Evolutionary conservation across 805 yeast species (phyloP), one percentile per base, ranked within the genome.

Genomic region (Spathaspora arborariae): DNA sequence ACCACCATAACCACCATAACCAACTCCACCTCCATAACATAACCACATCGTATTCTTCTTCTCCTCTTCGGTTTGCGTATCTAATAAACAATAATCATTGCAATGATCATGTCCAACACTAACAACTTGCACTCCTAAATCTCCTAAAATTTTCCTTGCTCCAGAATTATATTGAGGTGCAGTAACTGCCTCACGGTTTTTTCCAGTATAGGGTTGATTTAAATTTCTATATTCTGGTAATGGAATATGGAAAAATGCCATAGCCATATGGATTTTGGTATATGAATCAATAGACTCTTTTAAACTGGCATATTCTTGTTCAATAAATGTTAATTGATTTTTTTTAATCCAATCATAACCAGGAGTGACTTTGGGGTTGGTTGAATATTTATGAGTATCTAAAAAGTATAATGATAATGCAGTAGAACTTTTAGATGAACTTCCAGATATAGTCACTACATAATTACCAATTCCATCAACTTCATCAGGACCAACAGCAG

Each of bases 221-320:
- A 69, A 45, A 50, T 84, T 75, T 47, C 81, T 67, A 62, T 81
- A 91, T 63, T 94, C 98, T 1, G 96, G 94, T 15, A 91, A 54
- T 0, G 99, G 99, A 24, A 94, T 91, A 60, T 94, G 99, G 75
- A 91, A 87, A 57, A 94, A 92, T 0, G 96, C 96, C 89, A 94
- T 82, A 10, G 89, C 75, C 51, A 88, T 58, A 34, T 80, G 84
- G 4, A 64, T 64, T 15, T 69, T 67, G 1, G 74, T 51, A 53
- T 74, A 72, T 11, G 63, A 51, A 15, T 67, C 60, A 22, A 61
- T 51, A 15, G 62, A 53, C 44, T 58, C 51, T 40, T 65, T 53
- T 34, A 65, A 54, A 15, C 59, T 55, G 3, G 55, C 64, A 26
- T 46, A 50, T 45, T 68, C 58, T 19, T 62, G 56, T 45, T 72